These are phyloP conservation scores for Setomelanomma holmii DNA, from an alignment of 2,329 filamentous ascomycete species.

Conservation along the genomic window DNA sequence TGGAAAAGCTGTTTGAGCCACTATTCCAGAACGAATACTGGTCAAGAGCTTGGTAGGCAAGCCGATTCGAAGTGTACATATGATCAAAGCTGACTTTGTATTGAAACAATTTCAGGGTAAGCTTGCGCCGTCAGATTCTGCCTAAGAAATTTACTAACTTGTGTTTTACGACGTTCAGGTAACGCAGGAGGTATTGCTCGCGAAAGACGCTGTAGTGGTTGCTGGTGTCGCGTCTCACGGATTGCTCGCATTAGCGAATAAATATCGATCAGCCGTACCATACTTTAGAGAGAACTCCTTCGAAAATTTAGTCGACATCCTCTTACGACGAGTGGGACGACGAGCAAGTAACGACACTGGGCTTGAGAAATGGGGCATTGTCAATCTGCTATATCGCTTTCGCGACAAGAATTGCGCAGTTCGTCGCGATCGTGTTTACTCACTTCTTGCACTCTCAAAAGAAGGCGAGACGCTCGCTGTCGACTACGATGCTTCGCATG, in stretches of 20 bases:
- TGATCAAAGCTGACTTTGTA: too few relatives aligned
- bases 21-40: slow-evolving; percentile 7
- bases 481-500: slow-evolving; percentile 5
- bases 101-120: too few relatives aligned
- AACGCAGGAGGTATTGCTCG: slow-evolving; percentile 12
- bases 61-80: too few relatives aligned
- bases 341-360: neutral
- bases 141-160: too few relatives aligned
- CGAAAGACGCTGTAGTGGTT: neutral
- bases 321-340: neutral
- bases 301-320: slow-evolving; percentile 6
- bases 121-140: too few relatives aligned
- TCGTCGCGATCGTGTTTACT: slow-evolving; percentile 6
- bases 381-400: slow-evolving; percentile 7
- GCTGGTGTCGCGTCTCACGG: neutral
- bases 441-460: slow-evolving; percentile 5
- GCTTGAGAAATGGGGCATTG: slow-evolving; percentile 4
- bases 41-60: slow-evolving; percentile 16
- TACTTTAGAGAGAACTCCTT: slow-evolving; percentile 1
- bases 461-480: slow-evolving; percentile 2
- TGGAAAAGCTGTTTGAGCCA: slow-evolving; percentile 4
- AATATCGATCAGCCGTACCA: neutral
- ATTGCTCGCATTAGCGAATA: neutral
- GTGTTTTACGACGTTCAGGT: too few relatives aligned
- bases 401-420: slow-evolving; percentile 11